Evolutionary conservation across 768 basidiomycete genomes (phyloP).

Genomic region (Boletus sp.): DNA sequence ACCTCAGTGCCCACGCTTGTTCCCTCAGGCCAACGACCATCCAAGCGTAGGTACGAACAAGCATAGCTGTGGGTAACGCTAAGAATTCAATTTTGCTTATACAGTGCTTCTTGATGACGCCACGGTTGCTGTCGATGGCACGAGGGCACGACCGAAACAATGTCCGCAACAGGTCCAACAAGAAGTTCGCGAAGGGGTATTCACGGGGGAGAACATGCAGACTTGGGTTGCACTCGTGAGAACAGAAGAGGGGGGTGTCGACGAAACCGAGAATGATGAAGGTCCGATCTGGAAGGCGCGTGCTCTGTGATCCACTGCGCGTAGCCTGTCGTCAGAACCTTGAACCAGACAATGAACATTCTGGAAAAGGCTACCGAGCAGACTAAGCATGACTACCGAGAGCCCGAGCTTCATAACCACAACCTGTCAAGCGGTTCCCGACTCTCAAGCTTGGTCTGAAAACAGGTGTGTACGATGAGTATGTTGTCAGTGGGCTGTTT

Average conservation of each 20-base stretch:
- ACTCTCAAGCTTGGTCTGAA: neutral
- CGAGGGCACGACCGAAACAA: constrained; percentile 60
- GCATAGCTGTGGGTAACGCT: constrained; percentile 42
- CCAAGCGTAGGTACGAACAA: constrained; percentile 54
- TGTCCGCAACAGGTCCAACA: constrained; percentile 68
- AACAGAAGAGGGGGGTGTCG: constrained; percentile 26
- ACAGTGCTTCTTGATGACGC: constrained; percentile 41
- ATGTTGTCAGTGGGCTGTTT: neutral
- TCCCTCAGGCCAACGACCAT: constrained; percentile 46
- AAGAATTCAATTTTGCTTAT: constrained; percentile 66
- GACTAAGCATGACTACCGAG: neutral
- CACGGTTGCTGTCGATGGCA: constrained; percentile 29
- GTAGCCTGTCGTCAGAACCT: no score
- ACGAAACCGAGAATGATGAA: constrained; percentile 5
- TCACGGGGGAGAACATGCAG: constrained; percentile 62
- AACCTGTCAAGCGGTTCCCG: neutral
- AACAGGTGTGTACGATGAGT: neutral
- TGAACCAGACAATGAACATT: no score
- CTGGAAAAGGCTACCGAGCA: no score
- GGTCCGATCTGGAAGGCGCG: constrained; percentile 43
- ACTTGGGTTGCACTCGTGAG: constrained; percentile 61
- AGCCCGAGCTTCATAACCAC: neutral
- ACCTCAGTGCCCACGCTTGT: constrained; percentile 70
- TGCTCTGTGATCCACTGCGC: no score
- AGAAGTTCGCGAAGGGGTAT: constrained; percentile 66